Base-by-base conservation (phyloP, 495 filamentous ascomycete species). In the Umbilicaria muhlenbergii region DNA sequence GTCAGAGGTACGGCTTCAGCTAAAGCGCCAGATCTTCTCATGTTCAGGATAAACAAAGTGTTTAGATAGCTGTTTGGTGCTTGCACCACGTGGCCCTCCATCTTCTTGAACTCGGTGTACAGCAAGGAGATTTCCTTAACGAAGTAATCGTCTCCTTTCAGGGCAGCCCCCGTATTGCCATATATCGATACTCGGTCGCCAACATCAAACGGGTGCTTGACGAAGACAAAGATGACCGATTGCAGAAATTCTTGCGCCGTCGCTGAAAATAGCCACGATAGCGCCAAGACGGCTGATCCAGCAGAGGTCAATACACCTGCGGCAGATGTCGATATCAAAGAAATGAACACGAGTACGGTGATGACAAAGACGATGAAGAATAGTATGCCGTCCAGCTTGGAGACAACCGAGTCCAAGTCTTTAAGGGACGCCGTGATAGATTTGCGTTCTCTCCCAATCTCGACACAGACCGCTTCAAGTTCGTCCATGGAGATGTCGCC, bases 191-290 rank as follows among this genome's bases (percentile, higher is more conserved):
- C 85, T 42, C 89, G 77, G 60, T 96, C 89, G 48, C 89, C 89
- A 12, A 95, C 91, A 58, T 96, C 91, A 51, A 95, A 96, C 4
- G 89, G 89, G 58, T 96, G 89, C 66, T 96, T 96, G 55, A 96
- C 83, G 52, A 96, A 94, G 46, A 96, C 88, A 53, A 96, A 96
- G 49, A 94, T 81, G 50, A 89, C 71, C 2, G 85, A 92, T 54
- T 92, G 75, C 1, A 95, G 70, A 49, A 95, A 94, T 52, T 95
- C 91, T 55, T 94, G 87, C 0, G 89, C 89, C 0, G 91, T 96
- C 2, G 81, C 81, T 32, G 84, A 81, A 54, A 96, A 83, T 19
- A 95, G 65, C 89, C 91, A 96, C 1, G 85, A 87, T 8, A 95
- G 69, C 8, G 86, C 91, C 5, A 95, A 70, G 17, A 94, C 71